Percentiles rank a stretch among this genome's conserved stretches.
Evolutionary conservation across 148 eudicot genomes (phyloP).

Genomic region (Diospyros kaki): DNA sequence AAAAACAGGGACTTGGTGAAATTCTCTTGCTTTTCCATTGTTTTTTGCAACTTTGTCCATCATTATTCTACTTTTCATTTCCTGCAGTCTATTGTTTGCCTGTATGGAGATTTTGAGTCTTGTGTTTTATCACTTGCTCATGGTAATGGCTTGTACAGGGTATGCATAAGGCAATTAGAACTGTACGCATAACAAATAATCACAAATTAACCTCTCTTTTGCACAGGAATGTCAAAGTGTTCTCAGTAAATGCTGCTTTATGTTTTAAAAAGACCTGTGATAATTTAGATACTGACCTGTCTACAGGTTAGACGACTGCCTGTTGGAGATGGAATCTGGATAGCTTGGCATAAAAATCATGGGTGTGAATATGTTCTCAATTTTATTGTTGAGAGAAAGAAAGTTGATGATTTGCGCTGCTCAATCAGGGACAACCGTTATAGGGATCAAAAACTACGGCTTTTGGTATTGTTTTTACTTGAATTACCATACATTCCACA

Average conservation of each 20-base stretch:
- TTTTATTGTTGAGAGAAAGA: conserved; percentile 92
- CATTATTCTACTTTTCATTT: not conserved
- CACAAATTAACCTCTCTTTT: not conserved
- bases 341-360: conserved; percentile 73
- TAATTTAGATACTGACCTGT: not conserved
- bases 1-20: not conserved
- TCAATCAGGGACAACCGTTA: conserved; percentile 92
- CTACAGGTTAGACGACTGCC: conserved; percentile 71
- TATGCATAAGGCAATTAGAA: not conserved
- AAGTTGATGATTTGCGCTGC: conserved; percentile 67
- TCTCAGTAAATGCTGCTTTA: not conserved
- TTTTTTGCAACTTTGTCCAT: not conserved
- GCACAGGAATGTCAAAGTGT: not conserved
- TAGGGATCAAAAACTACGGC: conserved; percentile 87
- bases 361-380: conserved; percentile 82
- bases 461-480: conserved; percentile 50
- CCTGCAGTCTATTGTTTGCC: not conserved
- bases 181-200: not conserved
- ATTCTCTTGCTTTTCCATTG: not conserved
- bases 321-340: conserved; percentile 92
- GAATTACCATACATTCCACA: not conserved
- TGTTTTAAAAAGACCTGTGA: not conserved
- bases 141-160: not conserved
- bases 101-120: not conserved
- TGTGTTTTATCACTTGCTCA: not conserved